Conservation (phyloP, 805 yeast species). For the Kregervanrija delftensis region DNA sequence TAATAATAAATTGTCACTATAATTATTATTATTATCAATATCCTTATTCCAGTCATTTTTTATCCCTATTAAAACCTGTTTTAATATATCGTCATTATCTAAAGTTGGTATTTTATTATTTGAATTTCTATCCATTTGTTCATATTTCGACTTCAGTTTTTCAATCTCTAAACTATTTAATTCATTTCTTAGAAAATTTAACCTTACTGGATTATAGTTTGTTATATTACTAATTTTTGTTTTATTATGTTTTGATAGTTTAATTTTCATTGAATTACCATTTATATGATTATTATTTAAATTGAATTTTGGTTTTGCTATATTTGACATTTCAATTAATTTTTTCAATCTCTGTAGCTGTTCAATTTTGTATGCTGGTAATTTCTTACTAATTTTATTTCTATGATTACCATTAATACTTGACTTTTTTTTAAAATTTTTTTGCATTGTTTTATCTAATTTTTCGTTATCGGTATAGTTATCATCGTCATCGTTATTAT, state of each 20-base stretch:
- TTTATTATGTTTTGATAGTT: conserved; percentile 3
- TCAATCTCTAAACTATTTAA: not conserved
- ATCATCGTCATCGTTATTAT: too few relatives aligned
- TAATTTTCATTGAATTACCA: not conserved
- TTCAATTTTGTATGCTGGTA: conserved; percentile 12
- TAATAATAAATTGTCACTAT: too few relatives aligned
- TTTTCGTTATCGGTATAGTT: too few relatives aligned
- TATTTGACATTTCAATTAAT: conserved; percentile 12
- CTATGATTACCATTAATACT: too few relatives aligned
- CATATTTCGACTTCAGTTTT: conserved; percentile 1
- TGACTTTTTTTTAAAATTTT: too few relatives aligned
- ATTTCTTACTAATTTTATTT: conserved; percentile 1
- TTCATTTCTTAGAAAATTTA: conserved; percentile 1
- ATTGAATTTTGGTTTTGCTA: conserved; percentile 12
- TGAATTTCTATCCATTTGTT: conserved; percentile 3
- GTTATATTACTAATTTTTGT: conserved; percentile 11
- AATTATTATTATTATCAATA: too few relatives aligned
- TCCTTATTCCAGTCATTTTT: not conserved
- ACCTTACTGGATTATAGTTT: conserved; percentile 13
- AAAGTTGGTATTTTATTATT: conserved; percentile 4
- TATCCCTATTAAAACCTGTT: conserved; percentile 1
- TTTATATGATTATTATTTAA: conserved; percentile 1
- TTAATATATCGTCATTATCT: conserved; percentile 6
- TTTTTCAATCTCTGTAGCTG: conserved; percentile 9
- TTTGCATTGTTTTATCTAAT: too few relatives aligned